Percentiles rank a stretch among this genome's conserved stretches.
Conservation (phyloP, 192 early-diverging fungal genomes). For the Entomortierella lignicola region DNA sequence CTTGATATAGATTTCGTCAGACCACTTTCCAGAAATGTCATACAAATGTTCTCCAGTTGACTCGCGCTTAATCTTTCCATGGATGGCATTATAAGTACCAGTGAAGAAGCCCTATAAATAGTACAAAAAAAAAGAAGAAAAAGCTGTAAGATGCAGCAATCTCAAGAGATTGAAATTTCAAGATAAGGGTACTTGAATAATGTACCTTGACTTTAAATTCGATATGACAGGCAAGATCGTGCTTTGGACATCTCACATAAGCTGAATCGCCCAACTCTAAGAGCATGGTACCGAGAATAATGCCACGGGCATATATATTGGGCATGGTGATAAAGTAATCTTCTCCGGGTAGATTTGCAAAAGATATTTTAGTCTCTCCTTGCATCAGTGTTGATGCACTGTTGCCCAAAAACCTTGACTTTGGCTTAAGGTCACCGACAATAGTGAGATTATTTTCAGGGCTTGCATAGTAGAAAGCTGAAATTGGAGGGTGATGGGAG, state of each 20-base stretch:
- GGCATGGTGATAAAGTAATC: conserved; percentile 87
- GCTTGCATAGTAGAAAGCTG: conserved; percentile 83
- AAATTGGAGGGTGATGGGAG: conserved; percentile 94
- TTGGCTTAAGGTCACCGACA: conserved; percentile 84
- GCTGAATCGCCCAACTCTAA: conserved; percentile 92
- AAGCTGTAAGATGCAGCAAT: not conserved
- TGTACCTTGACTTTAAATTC: conserved; percentile 92
- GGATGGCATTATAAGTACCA: conserved; percentile 82
- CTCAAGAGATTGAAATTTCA: not conserved
- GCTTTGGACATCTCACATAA: conserved; percentile 75
- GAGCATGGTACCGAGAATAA: conserved; percentile 94
- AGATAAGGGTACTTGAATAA: no score
- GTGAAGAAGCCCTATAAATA: conserved; percentile 73
- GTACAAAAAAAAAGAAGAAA: not conserved
- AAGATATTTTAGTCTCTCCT: conserved; percentile 71
- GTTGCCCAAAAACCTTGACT: conserved; percentile 90
- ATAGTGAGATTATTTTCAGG: conserved; percentile 86
- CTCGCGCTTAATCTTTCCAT: conserved; percentile 83
- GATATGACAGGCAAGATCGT: conserved; percentile 82
- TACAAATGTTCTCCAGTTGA: conserved; percentile 81
- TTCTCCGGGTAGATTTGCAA: conserved; percentile 76
- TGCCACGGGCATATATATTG: conserved; percentile 93
- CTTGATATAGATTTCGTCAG: conserved; percentile 73
- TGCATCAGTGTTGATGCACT: conserved; percentile 91
- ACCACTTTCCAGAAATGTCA: conserved; percentile 93